Conservation (phyloP, 2,329 filamentous ascomycete genomes). For the Colletotrichum magnum region DNA sequence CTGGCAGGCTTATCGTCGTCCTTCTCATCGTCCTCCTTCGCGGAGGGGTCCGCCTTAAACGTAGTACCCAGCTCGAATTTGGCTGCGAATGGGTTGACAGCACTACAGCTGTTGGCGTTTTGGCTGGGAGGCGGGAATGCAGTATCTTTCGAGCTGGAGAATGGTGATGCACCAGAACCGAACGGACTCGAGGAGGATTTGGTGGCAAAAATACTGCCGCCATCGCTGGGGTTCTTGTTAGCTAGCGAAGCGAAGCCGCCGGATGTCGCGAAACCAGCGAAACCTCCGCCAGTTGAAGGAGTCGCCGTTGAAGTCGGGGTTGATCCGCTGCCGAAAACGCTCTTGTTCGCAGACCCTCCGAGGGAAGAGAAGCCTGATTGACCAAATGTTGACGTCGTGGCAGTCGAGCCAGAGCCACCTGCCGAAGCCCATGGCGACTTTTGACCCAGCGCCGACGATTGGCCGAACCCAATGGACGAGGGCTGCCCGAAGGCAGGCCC, state of each 20-base stretch:
- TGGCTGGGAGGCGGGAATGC: conserved; percentile 57
- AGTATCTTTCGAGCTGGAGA: conserved; percentile 54
- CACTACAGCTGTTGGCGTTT: conserved; percentile 51
- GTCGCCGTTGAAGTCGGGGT: conserved; percentile 46
- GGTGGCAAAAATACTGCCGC: conserved; percentile 54
- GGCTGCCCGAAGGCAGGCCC: conserved; percentile 51
- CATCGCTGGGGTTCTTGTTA: conserved; percentile 52
- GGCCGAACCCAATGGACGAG: conserved; percentile 62
- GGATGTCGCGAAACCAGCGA: conserved; percentile 68
- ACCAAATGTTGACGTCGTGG: conserved; percentile 65
- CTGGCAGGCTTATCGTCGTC: conserved; percentile 66
- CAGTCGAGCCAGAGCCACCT: conserved; percentile 49
- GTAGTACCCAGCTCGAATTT: conserved; percentile 76
- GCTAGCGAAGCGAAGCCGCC: conserved; percentile 69
- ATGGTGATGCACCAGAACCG: conserved; percentile 46
- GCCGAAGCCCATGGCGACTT: conserved; percentile 68
- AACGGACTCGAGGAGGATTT: conserved; percentile 56
- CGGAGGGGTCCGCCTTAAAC: conserved; percentile 75
- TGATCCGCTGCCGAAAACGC: conserved; percentile 54
- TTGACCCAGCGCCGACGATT: conserved; percentile 62
- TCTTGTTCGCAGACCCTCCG: conserved; percentile 53
- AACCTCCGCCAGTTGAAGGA: conserved; percentile 58
- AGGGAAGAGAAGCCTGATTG: conserved; percentile 65
- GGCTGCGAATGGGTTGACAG: conserved; percentile 59
- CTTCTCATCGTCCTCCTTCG: conserved; percentile 68